These are phyloP conservation scores for Lojkania enalia DNA, from an alignment of 2,329 filamentous ascomycete species.

Conservation along the genomic window DNA sequence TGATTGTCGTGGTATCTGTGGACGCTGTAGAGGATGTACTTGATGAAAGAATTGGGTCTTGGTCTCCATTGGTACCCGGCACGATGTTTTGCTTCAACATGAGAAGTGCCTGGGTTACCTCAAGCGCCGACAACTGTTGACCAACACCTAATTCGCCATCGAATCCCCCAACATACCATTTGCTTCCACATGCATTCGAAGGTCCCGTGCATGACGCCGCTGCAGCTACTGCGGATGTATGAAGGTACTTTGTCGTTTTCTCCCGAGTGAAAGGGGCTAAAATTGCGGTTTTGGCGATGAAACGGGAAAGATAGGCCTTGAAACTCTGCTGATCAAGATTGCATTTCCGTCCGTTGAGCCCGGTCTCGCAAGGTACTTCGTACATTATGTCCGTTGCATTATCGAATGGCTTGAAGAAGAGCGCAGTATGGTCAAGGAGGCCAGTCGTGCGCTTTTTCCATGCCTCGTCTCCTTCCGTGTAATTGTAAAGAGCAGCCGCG, in stretches of 20 bases:
- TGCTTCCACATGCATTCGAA: constrained; percentile 48
- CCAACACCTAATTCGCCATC: constrained; percentile 49
- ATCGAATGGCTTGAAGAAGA: constrained; percentile 59
- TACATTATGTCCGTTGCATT: constrained; percentile 61
- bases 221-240: constrained; percentile 47
- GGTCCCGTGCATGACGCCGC: constrained; percentile 50
- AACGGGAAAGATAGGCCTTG: constrained; percentile 75
- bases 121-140: constrained; percentile 51
- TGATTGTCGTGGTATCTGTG: too few relatives aligned
- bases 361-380: constrained; percentile 68
- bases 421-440: constrained; percentile 55
- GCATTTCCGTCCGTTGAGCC: constrained; percentile 54
- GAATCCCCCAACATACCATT: constrained; percentile 50
- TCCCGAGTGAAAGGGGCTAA: constrained; percentile 49
- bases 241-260: constrained; percentile 44
- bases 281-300: constrained; percentile 54
- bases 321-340: constrained; percentile 73
- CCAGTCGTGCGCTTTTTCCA: constrained; percentile 66
- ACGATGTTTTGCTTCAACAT: constrained; percentile 35
- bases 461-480: constrained; percentile 44
- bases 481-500: constrained; percentile 61
- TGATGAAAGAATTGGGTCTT: constrained; percentile 16
- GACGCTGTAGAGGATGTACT: neutral
- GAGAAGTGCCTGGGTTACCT: constrained; percentile 50
- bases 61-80: constrained; percentile 30